phyloP scores from a whole-genome alignment of 768 basidiomycete genomes.

The Suillus luteus region DNA sequence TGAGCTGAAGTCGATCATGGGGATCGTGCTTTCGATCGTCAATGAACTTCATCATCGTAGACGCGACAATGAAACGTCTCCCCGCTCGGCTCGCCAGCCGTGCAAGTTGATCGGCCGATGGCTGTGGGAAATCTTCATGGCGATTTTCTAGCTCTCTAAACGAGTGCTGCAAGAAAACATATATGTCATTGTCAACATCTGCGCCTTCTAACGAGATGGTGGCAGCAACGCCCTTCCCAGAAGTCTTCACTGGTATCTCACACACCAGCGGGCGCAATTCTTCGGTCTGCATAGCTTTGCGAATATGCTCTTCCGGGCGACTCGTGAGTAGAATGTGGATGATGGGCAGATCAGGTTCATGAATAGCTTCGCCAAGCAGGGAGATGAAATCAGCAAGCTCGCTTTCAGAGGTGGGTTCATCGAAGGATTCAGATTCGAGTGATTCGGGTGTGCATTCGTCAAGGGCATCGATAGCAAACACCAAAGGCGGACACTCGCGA shows the following conservation, averaged over 20 bases:
- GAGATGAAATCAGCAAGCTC: neutral
- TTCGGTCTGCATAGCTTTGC: neutral
- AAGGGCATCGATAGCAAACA: neutral
- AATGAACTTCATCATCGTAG: conserved; percentile 1
- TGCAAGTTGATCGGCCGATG: neutral
- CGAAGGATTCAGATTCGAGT: neutral
- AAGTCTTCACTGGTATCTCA: neutral
- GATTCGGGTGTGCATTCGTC: neutral
- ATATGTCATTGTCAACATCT: neutral
- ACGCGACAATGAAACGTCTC: neutral
- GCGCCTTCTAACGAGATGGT: neutral
- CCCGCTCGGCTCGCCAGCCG: neutral
- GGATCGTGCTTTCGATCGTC: neutral
- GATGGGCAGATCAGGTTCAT: neutral
- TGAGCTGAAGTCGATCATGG: neutral
- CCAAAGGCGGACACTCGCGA: neutral
- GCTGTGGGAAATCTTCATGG: neutral
- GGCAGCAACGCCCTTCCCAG: neutral
- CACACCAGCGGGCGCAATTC: neutral
- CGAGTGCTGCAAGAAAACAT: neutral
- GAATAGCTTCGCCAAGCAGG: neutral
- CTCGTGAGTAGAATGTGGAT: neutral
- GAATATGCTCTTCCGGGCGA: neutral
- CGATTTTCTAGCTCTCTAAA: neutral
- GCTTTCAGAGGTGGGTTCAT: neutral